Base-by-base conservation (phyloP, 345 rosid species). In the Gossypium mustelinum region DNA sequence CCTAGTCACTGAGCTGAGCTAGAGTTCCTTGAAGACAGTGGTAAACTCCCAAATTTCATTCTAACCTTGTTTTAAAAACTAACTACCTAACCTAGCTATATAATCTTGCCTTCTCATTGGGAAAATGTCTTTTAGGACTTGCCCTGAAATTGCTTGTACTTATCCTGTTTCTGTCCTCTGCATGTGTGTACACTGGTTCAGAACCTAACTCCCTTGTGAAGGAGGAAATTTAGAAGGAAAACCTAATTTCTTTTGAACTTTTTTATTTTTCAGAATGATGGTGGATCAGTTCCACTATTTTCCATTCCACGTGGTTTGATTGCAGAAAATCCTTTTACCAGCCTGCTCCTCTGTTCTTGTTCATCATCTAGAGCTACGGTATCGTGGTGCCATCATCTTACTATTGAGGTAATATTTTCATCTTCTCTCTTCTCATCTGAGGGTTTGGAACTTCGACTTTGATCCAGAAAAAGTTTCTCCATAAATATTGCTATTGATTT, bases 311-410 rank as follows among this genome's bases (percentile, higher is more conserved):
- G 94, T 63, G 80, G 90, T 81, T 79, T 74, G 74, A 94, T 94
- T 71, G 94, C 97, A 55, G 97, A 94, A 89, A 94, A 94, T 85
- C 97, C 97, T 76, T 94, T 79, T 80, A 87, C 98, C 76, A 94
- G 92, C 77, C 84, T 94, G 76, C 93, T 94, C 39, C 58, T 90
- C 73, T 90, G 97, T 78, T 89, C 92, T 61, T 84, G 83, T 77
- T 68, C 78, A 16, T 87, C 85, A 7, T 79, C 89, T 80, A 81
- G 77, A 81, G 87, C 83, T 75, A 86, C 89, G 24, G 66, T 80
- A 82, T 79, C 88, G n/a, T 94, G 97, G 97, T 92, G 87, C 88
- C 97, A 85, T 77, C 84, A 92, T 79, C 85, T 92, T 79, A 82
- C 93, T 65, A 81, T 89, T 50, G 97, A 92, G 95, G 98, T 84